phyloP scores from a whole-genome alignment of 202 grass and related monocot species.

The Setaria italica region DNA sequence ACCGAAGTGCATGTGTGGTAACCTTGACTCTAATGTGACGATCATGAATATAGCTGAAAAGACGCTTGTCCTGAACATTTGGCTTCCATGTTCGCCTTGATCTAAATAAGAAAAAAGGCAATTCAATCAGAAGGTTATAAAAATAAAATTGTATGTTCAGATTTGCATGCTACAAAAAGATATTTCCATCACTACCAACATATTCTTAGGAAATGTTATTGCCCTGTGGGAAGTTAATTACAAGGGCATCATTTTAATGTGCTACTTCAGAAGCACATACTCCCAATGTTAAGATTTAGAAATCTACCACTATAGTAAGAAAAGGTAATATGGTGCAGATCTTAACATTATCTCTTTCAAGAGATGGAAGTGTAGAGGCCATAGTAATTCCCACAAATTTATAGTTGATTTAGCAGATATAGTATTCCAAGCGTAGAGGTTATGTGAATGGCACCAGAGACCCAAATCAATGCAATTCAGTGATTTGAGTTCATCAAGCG shows the following conservation, averaged over 20 bases:
- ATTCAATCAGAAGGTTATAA: conserved; percentile 4
- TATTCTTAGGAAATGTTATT: conserved; percentile 6
- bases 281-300: conserved; percentile 21
- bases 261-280: not conserved
- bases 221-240: conserved; percentile 8
- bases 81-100: conserved; percentile 91
- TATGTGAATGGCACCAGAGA: conserved; percentile 1
- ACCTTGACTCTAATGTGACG: conserved; percentile 86
- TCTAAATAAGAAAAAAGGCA: conserved; percentile 53
- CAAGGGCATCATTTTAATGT: conserved; percentile 5
- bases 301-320: not conserved
- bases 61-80: conserved; percentile 96
- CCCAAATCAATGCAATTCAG: conserved; percentile 18
- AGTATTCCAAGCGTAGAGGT: not conserved
- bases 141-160: not conserved
- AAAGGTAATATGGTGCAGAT: conserved; percentile 7
- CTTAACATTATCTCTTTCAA: not conserved
- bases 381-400: conserved; percentile 19
- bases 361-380: conserved; percentile 15
- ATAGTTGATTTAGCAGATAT: not conserved
- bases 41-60: conserved; percentile 97
- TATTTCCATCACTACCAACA: not conserved
- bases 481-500: conserved; percentile 3
- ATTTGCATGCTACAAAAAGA: not conserved
- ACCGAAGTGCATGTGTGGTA: conserved; percentile 90